Evolutionary conservation across 805 yeast species (phyloP), one percentile per base, ranked within the genome.

Genomic region (Kazachstania bromeliacearum): DNA sequence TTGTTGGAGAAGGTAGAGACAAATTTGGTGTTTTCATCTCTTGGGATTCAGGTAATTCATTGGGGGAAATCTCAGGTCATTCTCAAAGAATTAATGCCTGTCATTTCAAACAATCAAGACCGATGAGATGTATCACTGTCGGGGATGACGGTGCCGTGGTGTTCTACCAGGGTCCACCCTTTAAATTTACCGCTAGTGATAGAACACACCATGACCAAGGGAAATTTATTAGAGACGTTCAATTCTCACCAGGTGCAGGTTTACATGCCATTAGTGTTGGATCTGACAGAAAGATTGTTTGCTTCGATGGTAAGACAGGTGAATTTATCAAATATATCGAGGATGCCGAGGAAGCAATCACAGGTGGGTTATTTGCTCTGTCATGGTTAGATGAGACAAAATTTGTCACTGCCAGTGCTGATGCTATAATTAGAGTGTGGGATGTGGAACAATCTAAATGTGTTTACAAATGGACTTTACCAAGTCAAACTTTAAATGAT

Each of bases 61-160:
- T 92, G 30, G 99, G 98, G 37, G 97, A 92, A 55, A 79, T 89
- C 49, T 77, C 87, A 33, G 98, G 98, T 17, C 98, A 92, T 56
- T 71, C 89, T 13, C 78, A 85, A 18, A 75, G 73, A 32, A 75
- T 89, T 53, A 85, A 83, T 52, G 85, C 92, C 0, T 95, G 87
- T 15, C 75, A 81, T 39, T 79, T 89, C 45, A 79, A 81, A 52
- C 85, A 88, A 15, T 74, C 71, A 44, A 75, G 98, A 59, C 98
- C 98, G 7, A 85, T 82, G 64, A 68, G 95, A 39, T 95, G 95
- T 0, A 94, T 82, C 5, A 87, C 97, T 2, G 96, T 81, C 7
- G 75, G 94, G 27, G 96, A 88, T 53, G 97, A 92, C 56, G 76
- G 78, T 36, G 79, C 84, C 1, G 60, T 88, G 45, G 94, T 88